phyloP scores from a whole-genome alignment of 1,284 basidiomycete genomes.

The Lentinus polychrous region DNA sequence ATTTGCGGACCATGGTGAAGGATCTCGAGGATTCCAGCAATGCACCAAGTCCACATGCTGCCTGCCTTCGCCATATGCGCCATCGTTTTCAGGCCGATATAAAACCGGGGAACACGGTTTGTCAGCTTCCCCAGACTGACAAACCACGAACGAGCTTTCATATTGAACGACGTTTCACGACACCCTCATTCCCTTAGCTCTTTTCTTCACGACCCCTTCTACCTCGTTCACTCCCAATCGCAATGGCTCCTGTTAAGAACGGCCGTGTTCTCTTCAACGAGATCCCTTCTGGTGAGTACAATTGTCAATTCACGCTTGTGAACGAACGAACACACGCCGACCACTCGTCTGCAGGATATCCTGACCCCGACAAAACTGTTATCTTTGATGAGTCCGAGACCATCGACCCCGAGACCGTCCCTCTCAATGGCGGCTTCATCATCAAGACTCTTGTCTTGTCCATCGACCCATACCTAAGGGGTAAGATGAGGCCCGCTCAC shows the following conservation, averaged over 20 bases:
- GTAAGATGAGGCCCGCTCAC: conserved; percentile 26
- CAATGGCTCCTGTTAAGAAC: conserved; percentile 15
- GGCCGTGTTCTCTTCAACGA: conserved; percentile 15
- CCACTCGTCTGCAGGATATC: conserved; percentile 28
- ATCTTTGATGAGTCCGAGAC: conserved; percentile 36
- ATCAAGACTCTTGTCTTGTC: conserved; percentile 40
- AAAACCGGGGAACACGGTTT: too few species aligned
- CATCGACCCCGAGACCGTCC: conserved; percentile 43
- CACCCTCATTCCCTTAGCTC: too few species aligned
- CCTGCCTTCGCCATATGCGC: too few species aligned
- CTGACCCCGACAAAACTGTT: conserved; percentile 40
- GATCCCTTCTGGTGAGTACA: conserved; percentile 9
- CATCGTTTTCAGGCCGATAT: too few species aligned
- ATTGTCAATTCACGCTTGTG: not conserved
- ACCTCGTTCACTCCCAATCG: not conserved
- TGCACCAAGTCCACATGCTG: too few species aligned
- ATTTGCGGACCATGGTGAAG: too few species aligned
- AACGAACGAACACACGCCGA: not conserved
- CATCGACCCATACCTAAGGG: conserved; percentile 43
- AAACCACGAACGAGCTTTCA: too few species aligned
- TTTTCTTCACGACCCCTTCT: too few species aligned
- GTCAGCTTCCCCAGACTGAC: too few species aligned
- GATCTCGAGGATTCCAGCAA: too few species aligned
- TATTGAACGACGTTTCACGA: too few species aligned
- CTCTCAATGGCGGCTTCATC: conserved; percentile 45